Conservation (phyloP, 73 alveolate species). For the Paramecium caudatum region DNA sequence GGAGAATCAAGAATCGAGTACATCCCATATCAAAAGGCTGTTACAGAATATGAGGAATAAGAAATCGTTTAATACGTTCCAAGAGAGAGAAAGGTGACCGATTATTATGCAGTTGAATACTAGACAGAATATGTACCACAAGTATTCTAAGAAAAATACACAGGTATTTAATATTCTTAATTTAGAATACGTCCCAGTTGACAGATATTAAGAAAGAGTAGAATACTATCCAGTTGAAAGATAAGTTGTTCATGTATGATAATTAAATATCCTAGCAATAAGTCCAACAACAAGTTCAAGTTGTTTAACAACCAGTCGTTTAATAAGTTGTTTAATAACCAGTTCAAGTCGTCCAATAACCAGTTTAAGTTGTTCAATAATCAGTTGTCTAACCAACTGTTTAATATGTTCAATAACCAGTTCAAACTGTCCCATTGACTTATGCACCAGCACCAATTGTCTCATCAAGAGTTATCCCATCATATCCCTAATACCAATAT, state of each 20-base stretch:
- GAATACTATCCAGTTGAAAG: slow-evolving; percentile 65
- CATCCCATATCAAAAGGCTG: slow-evolving; percentile 69
- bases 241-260: slow-evolving; percentile 52
- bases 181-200: slow-evolving; percentile 59
- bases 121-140: slow-evolving; percentile 72
- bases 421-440: background rate
- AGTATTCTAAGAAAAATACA: slow-evolving; percentile 70
- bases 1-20: slow-evolving; percentile 78
- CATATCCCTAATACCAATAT: background rate
- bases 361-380: too few relatives aligned
- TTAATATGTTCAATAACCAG: background rate
- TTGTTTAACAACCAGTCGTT: too few relatives aligned
- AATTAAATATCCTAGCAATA: too few relatives aligned
- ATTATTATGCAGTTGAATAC: slow-evolving; percentile 74
- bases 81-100: slow-evolving; percentile 73
- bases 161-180: background rate
- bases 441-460: background rate
- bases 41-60: slow-evolving; percentile 68
- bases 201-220: slow-evolving; percentile 64
- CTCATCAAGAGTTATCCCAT: background rate
- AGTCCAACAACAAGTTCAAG: too few relatives aligned
- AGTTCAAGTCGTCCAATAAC: too few relatives aligned
- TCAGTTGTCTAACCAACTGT: background rate
- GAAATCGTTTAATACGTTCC: slow-evolving; percentile 74
- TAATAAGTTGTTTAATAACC: too few relatives aligned